phyloP scores from a whole-genome alignment of 2,329 filamentous ascomycete species.

The Sphaerulina vaccinii region DNA sequence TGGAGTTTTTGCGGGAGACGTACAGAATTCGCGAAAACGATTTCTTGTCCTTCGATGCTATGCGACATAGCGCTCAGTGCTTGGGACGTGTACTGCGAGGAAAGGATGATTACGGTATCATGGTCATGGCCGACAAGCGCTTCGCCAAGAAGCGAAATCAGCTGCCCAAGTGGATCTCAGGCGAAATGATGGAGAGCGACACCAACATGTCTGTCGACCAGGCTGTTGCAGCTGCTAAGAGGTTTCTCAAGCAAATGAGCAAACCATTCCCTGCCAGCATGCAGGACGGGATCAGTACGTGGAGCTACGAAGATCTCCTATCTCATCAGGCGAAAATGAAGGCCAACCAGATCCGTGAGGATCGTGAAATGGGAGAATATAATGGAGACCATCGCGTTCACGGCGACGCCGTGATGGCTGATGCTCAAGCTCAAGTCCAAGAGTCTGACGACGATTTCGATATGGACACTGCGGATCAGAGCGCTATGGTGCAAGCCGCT shows the following conservation, averaged over 20 bases:
- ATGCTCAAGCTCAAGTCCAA: conserved; percentile 33
- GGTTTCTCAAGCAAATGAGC: conserved; percentile 87
- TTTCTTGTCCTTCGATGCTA: conserved; percentile 96
- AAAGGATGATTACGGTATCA: conserved; percentile 99
- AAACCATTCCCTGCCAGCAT: conserved; percentile 80
- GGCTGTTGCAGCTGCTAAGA: conserved; percentile 83
- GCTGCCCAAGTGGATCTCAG: conserved; percentile 94
- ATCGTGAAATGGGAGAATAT: conserved; percentile 50
- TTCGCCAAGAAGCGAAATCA: conserved; percentile 90
- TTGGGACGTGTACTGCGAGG: conserved; percentile 89
- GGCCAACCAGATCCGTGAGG: conserved; percentile 63
- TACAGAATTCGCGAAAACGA: conserved; percentile 97
- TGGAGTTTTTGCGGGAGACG: conserved; percentile 95
- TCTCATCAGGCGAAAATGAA: conserved; percentile 74
- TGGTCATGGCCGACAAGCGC: conserved; percentile 92
- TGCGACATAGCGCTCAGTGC: conserved; percentile 98
- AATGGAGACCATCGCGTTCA: conserved; percentile 44
- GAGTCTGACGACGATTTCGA: conserved; percentile 39
- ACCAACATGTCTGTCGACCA: conserved; percentile 93
- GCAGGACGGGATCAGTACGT: conserved; percentile 90
- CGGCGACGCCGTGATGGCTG: conserved; percentile 35
- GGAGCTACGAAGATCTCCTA: conserved; percentile 77
- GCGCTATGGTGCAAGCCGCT: conserved; percentile 10
- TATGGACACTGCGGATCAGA: conserved; percentile 37
- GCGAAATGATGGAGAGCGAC: conserved; percentile 80